These are phyloP conservation scores for Acacia melanoxylon DNA, from an alignment of 306 rosid genomes.

Conservation along the genomic window DNA sequence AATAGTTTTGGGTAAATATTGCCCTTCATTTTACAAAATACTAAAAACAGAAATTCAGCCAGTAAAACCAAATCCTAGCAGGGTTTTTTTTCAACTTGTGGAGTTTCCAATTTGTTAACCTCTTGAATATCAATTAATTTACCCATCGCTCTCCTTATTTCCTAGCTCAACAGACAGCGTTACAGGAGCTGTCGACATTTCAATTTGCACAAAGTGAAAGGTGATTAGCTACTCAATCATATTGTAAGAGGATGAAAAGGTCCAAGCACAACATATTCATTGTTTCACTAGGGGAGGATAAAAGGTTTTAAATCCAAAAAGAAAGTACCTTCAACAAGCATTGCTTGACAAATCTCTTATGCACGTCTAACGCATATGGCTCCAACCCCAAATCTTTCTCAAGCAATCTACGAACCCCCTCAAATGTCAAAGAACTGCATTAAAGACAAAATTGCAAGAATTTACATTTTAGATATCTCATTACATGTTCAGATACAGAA, in stretches of 20 bases:
- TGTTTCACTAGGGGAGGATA: not conserved
- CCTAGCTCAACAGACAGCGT: too few relatives aligned
- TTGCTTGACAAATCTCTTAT: constrained; percentile 80
- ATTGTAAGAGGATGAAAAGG: not conserved
- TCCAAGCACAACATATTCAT: not conserved
- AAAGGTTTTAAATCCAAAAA: constrained; percentile 13
- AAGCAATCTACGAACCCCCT: constrained; percentile 88
- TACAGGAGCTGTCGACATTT: too few relatives aligned
- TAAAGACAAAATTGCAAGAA: constrained; percentile 13
- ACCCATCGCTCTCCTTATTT: too few relatives aligned
- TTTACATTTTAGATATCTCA: not conserved
- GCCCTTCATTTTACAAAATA: too few relatives aligned
- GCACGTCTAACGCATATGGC: constrained; percentile 69
- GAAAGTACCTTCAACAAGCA: constrained; percentile 64
- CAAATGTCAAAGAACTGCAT: constrained; percentile 91
- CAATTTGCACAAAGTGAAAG: not conserved
- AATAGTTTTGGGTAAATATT: too few relatives aligned
- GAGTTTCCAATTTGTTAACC: too few relatives aligned
- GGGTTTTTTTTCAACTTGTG: too few relatives aligned
- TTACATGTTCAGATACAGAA: not conserved
- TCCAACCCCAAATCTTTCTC: constrained; percentile 83
- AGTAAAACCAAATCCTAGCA: too few relatives aligned
- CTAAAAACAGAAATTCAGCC: too few relatives aligned
- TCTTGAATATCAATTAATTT: too few relatives aligned
- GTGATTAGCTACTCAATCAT: not conserved